A percentile compares a stretch with the other conserved stretches of the same genome.
phyloP scores from a whole-genome alignment of 352 stramenopile species.

The Phytophthora nicotianae region DNA sequence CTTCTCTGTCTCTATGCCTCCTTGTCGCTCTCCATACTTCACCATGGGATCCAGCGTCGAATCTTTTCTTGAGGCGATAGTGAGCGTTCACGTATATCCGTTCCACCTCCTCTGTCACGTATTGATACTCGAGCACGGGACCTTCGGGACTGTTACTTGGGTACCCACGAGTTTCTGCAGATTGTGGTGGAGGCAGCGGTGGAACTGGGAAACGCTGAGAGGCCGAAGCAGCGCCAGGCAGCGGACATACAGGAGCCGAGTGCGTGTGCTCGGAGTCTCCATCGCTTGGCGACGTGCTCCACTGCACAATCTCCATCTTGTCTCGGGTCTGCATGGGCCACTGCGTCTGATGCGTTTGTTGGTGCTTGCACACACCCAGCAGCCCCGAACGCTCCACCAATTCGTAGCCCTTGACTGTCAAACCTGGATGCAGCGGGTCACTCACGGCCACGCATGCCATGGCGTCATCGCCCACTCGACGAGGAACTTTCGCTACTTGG shows the following conservation, averaged over 20 bases:
- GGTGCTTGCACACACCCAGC: slow-evolving; percentile 68
- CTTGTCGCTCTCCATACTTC: slow-evolving; percentile 78
- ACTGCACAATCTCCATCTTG: slow-evolving; percentile 29
- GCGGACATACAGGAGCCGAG: slow-evolving; percentile 21
- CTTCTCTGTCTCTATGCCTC: slow-evolving; percentile 28
- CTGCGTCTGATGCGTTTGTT: slow-evolving; percentile 25
- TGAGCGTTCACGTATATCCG: slow-evolving; percentile 76
- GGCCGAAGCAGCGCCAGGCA: slow-evolving; percentile 23
- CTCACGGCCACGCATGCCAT: slow-evolving; percentile 38
- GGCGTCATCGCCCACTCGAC: slow-evolving; percentile 19
- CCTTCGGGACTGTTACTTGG: slow-evolving; percentile 32
- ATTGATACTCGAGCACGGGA: slow-evolving; percentile 78
- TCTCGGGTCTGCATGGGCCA: slow-evolving; percentile 30
- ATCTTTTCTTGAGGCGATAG: slow-evolving; percentile 80
- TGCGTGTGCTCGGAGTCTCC: slow-evolving; percentile 3
- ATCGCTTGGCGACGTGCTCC: slow-evolving; percentile 14
- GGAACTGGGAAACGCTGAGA: slow-evolving; percentile 19
- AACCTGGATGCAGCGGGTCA: slow-evolving; percentile 43
- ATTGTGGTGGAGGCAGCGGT: slow-evolving; percentile 21
- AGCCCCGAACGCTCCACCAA: slow-evolving; percentile 69
- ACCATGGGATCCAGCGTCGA: slow-evolving; percentile 84
- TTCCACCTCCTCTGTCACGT: slow-evolving; percentile 53
- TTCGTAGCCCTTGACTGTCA: slow-evolving; percentile 69
- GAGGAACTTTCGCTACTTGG: slow-evolving; percentile 45
- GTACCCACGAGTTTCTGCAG: slow-evolving; percentile 3